These are phyloP conservation scores for Suhomyces bribrorum DNA, from an alignment of 1,139 yeast species.

Conservation along the genomic window DNA sequence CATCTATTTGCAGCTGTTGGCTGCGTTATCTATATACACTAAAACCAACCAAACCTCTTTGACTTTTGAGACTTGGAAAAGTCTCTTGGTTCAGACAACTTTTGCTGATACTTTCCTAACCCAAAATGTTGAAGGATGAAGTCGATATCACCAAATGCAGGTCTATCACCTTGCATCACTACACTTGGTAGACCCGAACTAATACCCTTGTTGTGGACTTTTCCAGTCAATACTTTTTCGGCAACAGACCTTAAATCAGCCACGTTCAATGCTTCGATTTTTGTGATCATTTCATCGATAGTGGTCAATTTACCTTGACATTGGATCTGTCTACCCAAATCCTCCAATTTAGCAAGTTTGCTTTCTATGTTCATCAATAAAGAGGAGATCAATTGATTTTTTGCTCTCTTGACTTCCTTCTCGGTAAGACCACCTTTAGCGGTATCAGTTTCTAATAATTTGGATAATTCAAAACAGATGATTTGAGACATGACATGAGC, in stretches of 20 bases:
- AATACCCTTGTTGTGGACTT: slow-evolving; percentile 48
- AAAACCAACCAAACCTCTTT: slow-evolving; percentile 26
- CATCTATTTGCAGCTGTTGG: not conserved
- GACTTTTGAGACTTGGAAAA: slow-evolving; percentile 17
- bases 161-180: slow-evolving; percentile 87
- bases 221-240: slow-evolving; percentile 70
- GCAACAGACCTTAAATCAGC: slow-evolving; percentile 76
- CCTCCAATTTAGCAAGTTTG: slow-evolving; percentile 88
- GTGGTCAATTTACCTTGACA: slow-evolving; percentile 78
- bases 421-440: slow-evolving; percentile 63
- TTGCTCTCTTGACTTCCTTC: slow-evolving; percentile 82
- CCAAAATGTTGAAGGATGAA: slow-evolving; percentile 70
- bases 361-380: slow-evolving; percentile 91
- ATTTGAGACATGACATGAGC: slow-evolving; percentile 83
- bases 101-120: slow-evolving; percentile 51
- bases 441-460: slow-evolving; percentile 55
- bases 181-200: slow-evolving; percentile 73
- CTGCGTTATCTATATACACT: slow-evolving; percentile 7
- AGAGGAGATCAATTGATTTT: slow-evolving; percentile 88
- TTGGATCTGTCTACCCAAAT: slow-evolving; percentile 92
- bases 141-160: slow-evolving; percentile 80
- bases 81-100: slow-evolving; percentile 33
- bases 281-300: slow-evolving; percentile 78
- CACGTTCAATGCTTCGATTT: slow-evolving; percentile 67
- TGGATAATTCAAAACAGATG: slow-evolving; percentile 71